A percentile compares a stretch with the other conserved stretches of the same genome.
Evolutionary conservation across 1,284 basidiomycete species (phyloP).

Genomic region (Pseudozyma sp.): DNA sequence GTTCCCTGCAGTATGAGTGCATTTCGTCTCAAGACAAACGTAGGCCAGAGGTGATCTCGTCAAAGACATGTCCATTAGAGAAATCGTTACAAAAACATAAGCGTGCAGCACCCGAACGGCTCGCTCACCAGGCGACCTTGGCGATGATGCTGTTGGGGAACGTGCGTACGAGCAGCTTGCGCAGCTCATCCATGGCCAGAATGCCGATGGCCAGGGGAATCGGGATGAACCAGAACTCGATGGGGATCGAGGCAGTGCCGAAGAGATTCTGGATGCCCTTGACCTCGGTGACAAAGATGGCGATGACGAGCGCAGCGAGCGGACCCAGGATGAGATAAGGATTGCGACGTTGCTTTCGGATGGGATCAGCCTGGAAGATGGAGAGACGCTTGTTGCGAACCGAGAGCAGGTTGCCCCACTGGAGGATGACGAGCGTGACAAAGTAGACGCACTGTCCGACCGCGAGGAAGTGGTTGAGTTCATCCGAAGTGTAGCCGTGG

Average conservation of each 20-base stretch:
- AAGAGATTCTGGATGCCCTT: slow-evolving; percentile 48
- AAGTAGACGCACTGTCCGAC: slow-evolving; percentile 70
- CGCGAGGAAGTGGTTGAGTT: slow-evolving; percentile 69
- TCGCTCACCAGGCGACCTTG: slow-evolving; percentile 62
- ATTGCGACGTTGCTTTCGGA: slow-evolving; percentile 44
- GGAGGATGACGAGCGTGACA: slow-evolving; percentile 78
- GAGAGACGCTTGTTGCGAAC: slow-evolving; percentile 73
- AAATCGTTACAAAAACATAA: background rate
- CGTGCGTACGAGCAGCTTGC: slow-evolving; percentile 61
- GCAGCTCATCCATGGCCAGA: slow-evolving; percentile 66
- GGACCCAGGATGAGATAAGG: slow-evolving; percentile 50
- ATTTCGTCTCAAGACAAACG: no score
- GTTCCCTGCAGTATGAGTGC: no score
- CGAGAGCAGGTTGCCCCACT: slow-evolving; percentile 72
- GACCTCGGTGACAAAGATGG: slow-evolving; percentile 57
- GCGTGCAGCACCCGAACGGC: background rate
- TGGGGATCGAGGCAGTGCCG: slow-evolving; percentile 69
- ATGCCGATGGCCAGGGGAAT: slow-evolving; percentile 70
- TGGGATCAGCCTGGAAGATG: slow-evolving; percentile 65
- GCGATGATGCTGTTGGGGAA: slow-evolving; percentile 63
- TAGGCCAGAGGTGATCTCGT: slow-evolving; percentile 3
- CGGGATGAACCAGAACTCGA: slow-evolving; percentile 73
- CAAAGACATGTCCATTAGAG: background rate
- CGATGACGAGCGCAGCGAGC: slow-evolving; percentile 44
- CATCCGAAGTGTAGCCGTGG: slow-evolving; percentile 71